Evolutionary conservation across 176 grass and related monocot genomes (phyloP), one percentile per base, ranked within the genome.

Genomic region (Oryza officinalis): DNA sequence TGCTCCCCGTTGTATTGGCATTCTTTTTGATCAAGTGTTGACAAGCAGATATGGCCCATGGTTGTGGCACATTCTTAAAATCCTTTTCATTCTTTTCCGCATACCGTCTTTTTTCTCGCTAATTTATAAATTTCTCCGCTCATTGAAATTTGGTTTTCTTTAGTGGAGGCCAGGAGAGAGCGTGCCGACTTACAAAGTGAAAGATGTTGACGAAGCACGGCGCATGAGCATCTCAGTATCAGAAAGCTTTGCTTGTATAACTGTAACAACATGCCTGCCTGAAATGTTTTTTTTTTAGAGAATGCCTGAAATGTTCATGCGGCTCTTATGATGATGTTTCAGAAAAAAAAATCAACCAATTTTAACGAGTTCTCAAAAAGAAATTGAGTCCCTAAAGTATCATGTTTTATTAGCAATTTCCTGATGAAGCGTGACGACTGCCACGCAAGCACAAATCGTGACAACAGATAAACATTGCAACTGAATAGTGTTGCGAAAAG

Each of bases 401-500:
- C 54, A 6, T 20, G 49, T 7, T 52, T 60, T 60, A 15, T 60
- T 60, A 9, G 7, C 57, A 61, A 25, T 61, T 25, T 25, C 57
- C 57, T 61, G 57, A 23, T 61, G 57, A 61, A 61, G 22, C 57
- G 57, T 11, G 9, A 25, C n/a, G 22, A 25, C 2, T 46, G 59
- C 37, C 37, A 7, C 33, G 72, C 2, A 40, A 7, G 20, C 65
- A 18, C 10, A 41, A 4, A 23, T n/a, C 38, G 80, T 73, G 50
- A 74, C 27, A 17, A 74, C 4, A 46, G 12, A 63, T 43, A 47
- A 17, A 72, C 43, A 61, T 74, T n/a, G 69, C 57, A 74, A 38
- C 30, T 79, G 14, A 25, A 71, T 49, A 44, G 63, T 65, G 83
- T 63, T 27, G 27, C 44, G 66, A 85, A 85, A 83, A 71, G 31